These are phyloP conservation scores for Fusarium globosum DNA, from an alignment of 2,329 filamentous ascomycete species.

Conservation along the genomic window DNA sequence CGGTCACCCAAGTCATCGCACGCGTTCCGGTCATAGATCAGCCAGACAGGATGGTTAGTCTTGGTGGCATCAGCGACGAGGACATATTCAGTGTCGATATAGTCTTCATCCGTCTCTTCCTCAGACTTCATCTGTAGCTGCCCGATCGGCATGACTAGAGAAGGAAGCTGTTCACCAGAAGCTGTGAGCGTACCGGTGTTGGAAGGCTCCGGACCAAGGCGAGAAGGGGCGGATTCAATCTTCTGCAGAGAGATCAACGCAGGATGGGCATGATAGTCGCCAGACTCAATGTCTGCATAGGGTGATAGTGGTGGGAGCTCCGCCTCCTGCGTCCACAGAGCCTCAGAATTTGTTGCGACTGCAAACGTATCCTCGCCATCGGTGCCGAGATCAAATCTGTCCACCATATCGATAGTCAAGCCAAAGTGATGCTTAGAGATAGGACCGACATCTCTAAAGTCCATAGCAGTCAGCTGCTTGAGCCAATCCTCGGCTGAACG, in stretches of 20 bases:
- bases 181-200: accelerated
- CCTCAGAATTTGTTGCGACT: accelerated
- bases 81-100: not conserved
- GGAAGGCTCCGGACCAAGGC: not conserved
- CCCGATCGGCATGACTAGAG: not conserved
- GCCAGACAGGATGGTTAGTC: not conserved
- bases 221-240: not conserved
- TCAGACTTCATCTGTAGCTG: not conserved
- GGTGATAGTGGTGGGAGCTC: not conserved
- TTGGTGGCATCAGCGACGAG: not conserved
- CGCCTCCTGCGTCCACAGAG: not conserved
- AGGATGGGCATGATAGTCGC: not conserved
- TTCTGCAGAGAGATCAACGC: not conserved
- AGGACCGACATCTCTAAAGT: accelerated
- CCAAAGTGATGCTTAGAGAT: not conserved
- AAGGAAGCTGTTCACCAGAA: not conserved
- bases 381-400: accelerated
- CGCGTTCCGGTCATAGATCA: not conserved
- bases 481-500: not conserved
- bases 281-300: not conserved
- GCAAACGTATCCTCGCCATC: not conserved
- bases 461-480: not conserved
- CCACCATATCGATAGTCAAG: accelerated
- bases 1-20: accelerated
- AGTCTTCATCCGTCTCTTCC: not conserved